phyloP scores from a whole-genome alignment of 2,329 filamentous ascomycete genomes.

The Coniochaeta sp. region DNA sequence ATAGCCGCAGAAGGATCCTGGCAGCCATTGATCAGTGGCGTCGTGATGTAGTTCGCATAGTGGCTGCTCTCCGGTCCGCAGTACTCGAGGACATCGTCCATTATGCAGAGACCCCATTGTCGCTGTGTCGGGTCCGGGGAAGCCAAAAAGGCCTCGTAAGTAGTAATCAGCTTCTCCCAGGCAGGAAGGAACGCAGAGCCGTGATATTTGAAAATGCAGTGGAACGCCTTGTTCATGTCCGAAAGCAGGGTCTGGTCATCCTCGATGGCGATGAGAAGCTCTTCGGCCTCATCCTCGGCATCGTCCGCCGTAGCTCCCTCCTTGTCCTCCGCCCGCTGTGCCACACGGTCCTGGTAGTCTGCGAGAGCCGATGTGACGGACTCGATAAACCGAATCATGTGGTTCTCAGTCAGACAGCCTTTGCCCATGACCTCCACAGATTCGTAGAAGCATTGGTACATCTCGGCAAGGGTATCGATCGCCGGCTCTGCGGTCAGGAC shows the following conservation, averaged over 20 bases:
- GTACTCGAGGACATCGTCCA: conserved; percentile 97
- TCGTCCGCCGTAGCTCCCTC: conserved; percentile 68
- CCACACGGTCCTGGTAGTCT: conserved; percentile 86
- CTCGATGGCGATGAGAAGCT: conserved; percentile 83
- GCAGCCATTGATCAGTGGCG: conserved; percentile 81
- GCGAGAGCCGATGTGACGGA: conserved; percentile 78
- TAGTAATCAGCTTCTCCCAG: conserved; percentile 80
- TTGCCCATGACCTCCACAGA: conserved; percentile 90
- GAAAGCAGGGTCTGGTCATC: conserved; percentile 94
- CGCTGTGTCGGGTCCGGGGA: conserved; percentile 82
- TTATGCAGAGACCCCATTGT: conserved; percentile 98
- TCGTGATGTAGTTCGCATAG: conserved; percentile 79
- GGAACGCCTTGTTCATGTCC: conserved; percentile 99
- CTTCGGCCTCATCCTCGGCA: conserved; percentile 75
- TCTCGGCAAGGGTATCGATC: conserved; percentile 92
- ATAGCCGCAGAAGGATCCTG: conserved; percentile 82
- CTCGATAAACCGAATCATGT: conserved; percentile 84
- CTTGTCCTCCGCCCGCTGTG: conserved; percentile 74
- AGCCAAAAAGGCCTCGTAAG: conserved; percentile 78
- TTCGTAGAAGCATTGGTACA: conserved; percentile 99
- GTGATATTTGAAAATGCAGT: conserved; percentile 97
- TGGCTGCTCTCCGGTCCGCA: conserved; percentile 82
- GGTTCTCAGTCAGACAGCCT: conserved; percentile 66
- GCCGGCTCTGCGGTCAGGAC: conserved; percentile 89
- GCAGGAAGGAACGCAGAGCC: conserved; percentile 73